Evolutionary conservation across 2,329 filamentous ascomycete genomes (phyloP), one percentile per base, ranked within the genome.

Genomic region (Trichoderma atroviride): DNA sequence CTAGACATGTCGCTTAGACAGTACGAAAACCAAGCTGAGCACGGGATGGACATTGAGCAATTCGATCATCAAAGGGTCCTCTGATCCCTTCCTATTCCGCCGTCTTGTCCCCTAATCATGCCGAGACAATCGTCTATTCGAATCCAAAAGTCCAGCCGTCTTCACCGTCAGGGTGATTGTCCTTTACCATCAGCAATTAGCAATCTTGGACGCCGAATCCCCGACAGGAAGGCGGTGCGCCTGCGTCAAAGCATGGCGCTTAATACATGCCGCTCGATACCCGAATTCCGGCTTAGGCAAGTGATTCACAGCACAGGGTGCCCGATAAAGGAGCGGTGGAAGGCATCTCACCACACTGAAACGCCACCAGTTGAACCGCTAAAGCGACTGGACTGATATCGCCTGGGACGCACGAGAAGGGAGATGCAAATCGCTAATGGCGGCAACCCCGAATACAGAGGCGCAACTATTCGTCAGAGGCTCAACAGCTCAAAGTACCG

Each of bases 401-500:
- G 29, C 53, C 24, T 56, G 3, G 47, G 60, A 35, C 60, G 43
- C 29, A 31, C 60, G 24, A 52, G 37, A 31, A 47, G 63, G 37
- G 16, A 37, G 22, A n/a, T 35, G 40, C 9, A 24, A 22, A 11
- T 59, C 40, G 55, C 37, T 50, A 52, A 52, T 22, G 31, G 63
- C 53, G 63, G 63, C 53, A 50, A 50, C 55, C 35, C 53, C 63
- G 63, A 43, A 67, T 56, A 50, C 33, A 43, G 37, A 50, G 63
- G 55, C 62, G 53, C 52, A 63, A 53, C 5, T 10, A 14, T 16
- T 57, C 52, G 24, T 58, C 61, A 64, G 61, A 55, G 50, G 61
- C 61, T 56, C 61, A 43, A 6, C 9, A 16, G 47, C 22, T 27
- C 27, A 13, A 37, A 31, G 63, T 67, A 67, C 55, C 13, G 40